phyloP scores from a whole-genome alignment of 495 filamentous ascomycete genomes.

The Neurospora sp. region DNA sequence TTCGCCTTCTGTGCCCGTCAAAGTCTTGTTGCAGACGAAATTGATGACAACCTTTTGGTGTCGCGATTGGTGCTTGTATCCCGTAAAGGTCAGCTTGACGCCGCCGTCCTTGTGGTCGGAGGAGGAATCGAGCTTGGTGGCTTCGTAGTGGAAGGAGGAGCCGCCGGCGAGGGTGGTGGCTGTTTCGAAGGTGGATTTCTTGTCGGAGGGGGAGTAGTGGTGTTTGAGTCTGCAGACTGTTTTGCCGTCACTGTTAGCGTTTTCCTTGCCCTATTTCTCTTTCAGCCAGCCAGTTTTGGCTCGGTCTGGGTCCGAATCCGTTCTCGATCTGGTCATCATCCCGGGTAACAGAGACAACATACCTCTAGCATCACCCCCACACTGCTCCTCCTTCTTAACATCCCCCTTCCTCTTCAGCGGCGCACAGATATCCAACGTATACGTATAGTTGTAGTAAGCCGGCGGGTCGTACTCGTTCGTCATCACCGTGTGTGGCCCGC shows the following conservation, averaged over 20 bases:
- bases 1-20: conserved; percentile 38
- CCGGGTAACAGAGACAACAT: conserved; percentile 7
- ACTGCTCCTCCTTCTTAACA: conserved; percentile 37
- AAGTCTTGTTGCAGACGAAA: conserved; percentile 64
- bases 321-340: too few species aligned
- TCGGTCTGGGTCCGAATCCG: too few species aligned
- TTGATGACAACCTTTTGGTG: conserved; percentile 29
- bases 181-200: not conserved
- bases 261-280: too few species aligned
- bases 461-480: conserved; percentile 40
- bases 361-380: conserved; percentile 55
- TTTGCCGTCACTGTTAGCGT: too few species aligned
- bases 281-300: too few species aligned
- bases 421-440: conserved; percentile 78
- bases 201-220: not conserved
- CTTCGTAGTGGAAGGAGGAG: not conserved
- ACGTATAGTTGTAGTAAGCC: conserved; percentile 58
- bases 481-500: conserved; percentile 67
- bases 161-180: not conserved
- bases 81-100: not conserved
- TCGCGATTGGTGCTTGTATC: not conserved
- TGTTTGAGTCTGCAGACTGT: conserved; percentile 1
- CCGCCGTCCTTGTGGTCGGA: not conserved
- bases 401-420: conserved; percentile 47
- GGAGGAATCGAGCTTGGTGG: not conserved